Evolutionary conservation across 768 basidiomycete species (phyloP).

Genomic region (Kwoniella europaea): DNA sequence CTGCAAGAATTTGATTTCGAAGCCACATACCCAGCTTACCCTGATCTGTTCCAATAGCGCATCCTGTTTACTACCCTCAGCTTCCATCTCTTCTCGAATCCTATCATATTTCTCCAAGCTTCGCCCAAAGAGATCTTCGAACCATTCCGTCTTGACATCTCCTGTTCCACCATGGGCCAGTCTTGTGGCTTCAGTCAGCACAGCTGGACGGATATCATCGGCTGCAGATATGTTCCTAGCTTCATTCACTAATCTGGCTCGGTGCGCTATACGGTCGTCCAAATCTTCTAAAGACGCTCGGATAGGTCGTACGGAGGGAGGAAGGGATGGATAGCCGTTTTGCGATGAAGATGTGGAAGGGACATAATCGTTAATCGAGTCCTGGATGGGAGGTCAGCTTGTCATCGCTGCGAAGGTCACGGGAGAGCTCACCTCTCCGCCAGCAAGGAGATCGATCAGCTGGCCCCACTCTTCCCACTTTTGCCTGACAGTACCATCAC

Average conservation of each 20-base stretch:
- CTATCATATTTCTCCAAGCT: conserved; percentile 81
- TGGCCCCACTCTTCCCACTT: conserved; percentile 91
- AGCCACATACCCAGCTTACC: conserved; percentile 61
- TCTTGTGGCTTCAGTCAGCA: conserved; percentile 70
- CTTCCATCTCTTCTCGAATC: conserved; percentile 65
- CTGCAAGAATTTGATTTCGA: not conserved
- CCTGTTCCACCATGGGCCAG: conserved; percentile 64
- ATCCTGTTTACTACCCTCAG: conserved; percentile 68
- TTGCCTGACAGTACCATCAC: conserved; percentile 74
- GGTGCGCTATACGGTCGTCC: conserved; percentile 70
- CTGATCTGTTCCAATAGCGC: conserved; percentile 70
- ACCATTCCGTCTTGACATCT: conserved; percentile 81
- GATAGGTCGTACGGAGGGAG: conserved; percentile 48
- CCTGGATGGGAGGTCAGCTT: conserved; percentile 7
- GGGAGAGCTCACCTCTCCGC: conserved; percentile 64
- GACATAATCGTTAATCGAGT: conserved; percentile 48
- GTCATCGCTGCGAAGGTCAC: not conserved
- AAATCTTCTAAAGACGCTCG: conserved; percentile 73
- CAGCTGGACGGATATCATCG: conserved; percentile 75
- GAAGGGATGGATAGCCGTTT: conserved; percentile 32
- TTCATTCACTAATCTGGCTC: conserved; percentile 69
- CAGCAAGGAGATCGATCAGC: conserved; percentile 71
- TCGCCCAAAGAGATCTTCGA: conserved; percentile 79
- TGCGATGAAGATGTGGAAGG: conserved; percentile 61
- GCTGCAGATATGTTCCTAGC: conserved; percentile 67